Evolutionary conservation across 768 basidiomycete genomes (phyloP).

Genomic region (Leccinum imitatum): DNA sequence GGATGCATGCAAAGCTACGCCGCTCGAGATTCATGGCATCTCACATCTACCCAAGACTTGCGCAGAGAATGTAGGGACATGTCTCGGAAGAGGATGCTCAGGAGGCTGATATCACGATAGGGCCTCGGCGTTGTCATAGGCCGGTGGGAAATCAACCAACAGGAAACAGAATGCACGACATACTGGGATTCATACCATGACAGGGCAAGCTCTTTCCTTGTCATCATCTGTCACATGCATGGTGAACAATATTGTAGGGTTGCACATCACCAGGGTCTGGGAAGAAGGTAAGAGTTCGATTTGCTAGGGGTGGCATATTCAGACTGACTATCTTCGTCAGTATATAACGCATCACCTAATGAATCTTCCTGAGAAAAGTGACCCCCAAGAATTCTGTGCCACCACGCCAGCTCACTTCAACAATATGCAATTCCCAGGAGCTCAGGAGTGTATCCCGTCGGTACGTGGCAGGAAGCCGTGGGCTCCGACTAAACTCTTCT

Average conservation of each 20-base stretch:
- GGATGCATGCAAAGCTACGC: constrained; percentile 23
- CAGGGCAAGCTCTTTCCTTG: constrained; percentile 15
- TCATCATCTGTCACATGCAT: background rate
- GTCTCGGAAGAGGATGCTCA: background rate
- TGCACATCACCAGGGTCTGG: constrained; percentile 26
- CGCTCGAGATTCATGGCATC: constrained; percentile 24
- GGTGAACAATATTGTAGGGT: constrained; percentile 14
- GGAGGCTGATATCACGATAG: background rate
- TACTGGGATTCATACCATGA: constrained; percentile 28
- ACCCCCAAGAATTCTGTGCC: constrained; percentile 36
- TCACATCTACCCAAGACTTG: constrained; percentile 17
- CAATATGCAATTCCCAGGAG: constrained; percentile 23
- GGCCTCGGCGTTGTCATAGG: constrained; percentile 23
- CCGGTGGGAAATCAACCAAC: constrained; percentile 26
- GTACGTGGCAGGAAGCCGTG: constrained; percentile 8
- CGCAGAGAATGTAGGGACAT: constrained; percentile 17
- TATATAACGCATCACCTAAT: constrained; percentile 27
- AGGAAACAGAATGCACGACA: constrained; percentile 29
- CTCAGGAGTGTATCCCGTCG: constrained; percentile 18
- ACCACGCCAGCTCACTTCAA: constrained; percentile 31
- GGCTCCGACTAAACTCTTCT: background rate
- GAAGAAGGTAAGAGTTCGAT: constrained; percentile 13
- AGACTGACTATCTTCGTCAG: constrained; percentile 16
- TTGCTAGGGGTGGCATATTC: background rate
- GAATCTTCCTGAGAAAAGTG: constrained; percentile 23